These are phyloP conservation scores for Lepidium campestre DNA, from an alignment of 441 rosid species.

Conservation along the genomic window DNA sequence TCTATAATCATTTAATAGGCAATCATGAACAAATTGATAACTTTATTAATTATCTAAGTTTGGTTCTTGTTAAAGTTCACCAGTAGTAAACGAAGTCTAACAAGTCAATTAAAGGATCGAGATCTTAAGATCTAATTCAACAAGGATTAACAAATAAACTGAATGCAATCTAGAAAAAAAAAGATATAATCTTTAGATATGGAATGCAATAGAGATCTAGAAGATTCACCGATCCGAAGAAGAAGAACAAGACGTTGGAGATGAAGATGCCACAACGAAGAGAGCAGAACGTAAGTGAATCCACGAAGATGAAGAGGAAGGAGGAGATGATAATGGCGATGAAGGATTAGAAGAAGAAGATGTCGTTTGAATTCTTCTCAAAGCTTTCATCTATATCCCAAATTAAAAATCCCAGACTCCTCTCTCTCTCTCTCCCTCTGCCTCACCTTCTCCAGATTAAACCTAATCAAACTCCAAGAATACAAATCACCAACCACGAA, in stretches of 20 bases:
- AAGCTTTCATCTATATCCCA: conserved; percentile 77
- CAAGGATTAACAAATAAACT: background rate
- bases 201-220: background rate
- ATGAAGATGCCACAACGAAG: conserved; percentile 73
- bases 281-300: conserved; percentile 87
- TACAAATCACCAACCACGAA: background rate
- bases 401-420: background rate
- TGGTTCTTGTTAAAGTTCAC: background rate
- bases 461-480: conserved; percentile 7
- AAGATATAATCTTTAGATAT: background rate
- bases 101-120: background rate
- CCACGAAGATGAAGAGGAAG: conserved; percentile 74
- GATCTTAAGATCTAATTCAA: background rate
- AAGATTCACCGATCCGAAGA: conserved; percentile 76
- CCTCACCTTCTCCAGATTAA: background rate
- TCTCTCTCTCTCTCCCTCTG: background rate
- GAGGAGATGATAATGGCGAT: conserved; percentile 55
- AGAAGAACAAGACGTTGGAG: conserved; percentile 83
- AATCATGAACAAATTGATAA: background rate
- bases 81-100: background rate
- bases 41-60: background rate
- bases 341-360: conserved; percentile 70
- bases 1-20: background rate
- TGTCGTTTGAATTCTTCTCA: conserved; percentile 81
- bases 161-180: too few species aligned